phyloP scores from a whole-genome alignment of 805 yeast species.

The Kazachstania taianensis region DNA sequence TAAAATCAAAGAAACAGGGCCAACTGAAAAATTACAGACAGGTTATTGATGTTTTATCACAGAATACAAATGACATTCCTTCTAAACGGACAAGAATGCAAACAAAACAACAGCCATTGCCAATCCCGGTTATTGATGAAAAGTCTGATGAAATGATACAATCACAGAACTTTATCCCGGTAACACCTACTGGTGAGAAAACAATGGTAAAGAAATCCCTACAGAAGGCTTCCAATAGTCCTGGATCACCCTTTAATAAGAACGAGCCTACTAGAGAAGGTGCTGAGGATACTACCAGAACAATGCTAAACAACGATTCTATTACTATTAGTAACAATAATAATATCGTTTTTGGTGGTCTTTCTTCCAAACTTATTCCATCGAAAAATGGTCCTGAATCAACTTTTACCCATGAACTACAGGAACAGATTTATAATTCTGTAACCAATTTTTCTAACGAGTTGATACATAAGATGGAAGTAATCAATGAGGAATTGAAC shows the following conservation, averaged over 20 bases:
- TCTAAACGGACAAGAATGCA: background rate
- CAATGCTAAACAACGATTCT: background rate
- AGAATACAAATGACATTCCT: slow-evolving; percentile 3
- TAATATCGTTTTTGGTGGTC: no score
- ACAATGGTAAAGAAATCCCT: background rate
- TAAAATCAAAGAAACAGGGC: background rate
- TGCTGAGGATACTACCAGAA: background rate
- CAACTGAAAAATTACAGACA: slow-evolving; percentile 12
- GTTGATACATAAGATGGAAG: slow-evolving; percentile 26
- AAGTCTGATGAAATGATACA: background rate
- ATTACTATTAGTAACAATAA: no score
- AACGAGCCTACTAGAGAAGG: background rate
- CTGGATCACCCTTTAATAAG: background rate
- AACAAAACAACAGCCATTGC: slow-evolving; percentile 4
- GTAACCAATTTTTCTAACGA: slow-evolving; percentile 29
- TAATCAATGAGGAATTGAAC: slow-evolving; percentile 32
- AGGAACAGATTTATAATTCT: slow-evolving; percentile 30
- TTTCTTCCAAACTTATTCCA: background rate
- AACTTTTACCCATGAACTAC: slow-evolving; percentile 29
- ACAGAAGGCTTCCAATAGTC: background rate
- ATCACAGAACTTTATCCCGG: background rate
- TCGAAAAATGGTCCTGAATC: background rate
- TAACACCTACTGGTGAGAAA: background rate
- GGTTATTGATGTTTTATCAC: slow-evolving; percentile 10
- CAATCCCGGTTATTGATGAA: background rate